phyloP scores from a whole-genome alignment of 306 rosid species.

The Oxytropis ochrocephala region DNA sequence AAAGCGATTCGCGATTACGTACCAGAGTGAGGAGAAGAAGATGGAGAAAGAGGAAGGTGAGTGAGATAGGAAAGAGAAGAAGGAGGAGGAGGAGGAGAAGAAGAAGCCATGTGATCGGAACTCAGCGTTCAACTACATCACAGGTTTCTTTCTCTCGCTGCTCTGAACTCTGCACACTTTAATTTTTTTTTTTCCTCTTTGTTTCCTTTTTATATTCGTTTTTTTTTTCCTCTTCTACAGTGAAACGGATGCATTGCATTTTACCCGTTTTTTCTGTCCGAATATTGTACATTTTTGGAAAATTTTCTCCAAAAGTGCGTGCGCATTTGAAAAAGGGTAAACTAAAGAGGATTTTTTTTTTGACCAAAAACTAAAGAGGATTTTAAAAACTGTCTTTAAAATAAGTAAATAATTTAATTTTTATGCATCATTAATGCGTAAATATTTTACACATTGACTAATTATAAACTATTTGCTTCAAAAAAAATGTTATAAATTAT shows the following conservation, averaged over 20 bases:
- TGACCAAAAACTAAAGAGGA: no score
- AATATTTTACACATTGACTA: no score
- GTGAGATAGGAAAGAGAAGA: slow-evolving; percentile 8
- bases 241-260: background rate
- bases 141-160: slow-evolving; percentile 6
- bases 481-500: no score
- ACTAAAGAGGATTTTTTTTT: no score
- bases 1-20: slow-evolving; percentile 8
- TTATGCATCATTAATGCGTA: no score
- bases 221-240: background rate
- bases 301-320: no score
- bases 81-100: slow-evolving; percentile 7
- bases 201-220: background rate
- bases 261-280: no score
- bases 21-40: slow-evolving; percentile 39
- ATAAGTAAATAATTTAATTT: no score
- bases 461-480: no score
- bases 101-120: slow-evolving; percentile 29
- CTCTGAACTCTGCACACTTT: background rate
- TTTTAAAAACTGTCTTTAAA: no score
- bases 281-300: no score
- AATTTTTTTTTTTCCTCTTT: background rate
- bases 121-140: slow-evolving; percentile 14
- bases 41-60: slow-evolving; percentile 19
- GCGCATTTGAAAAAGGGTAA: no score